A percentile compares a stretch with the other conserved stretches of the same genome.
Conservation (phyloP, 2,329 filamentous ascomycete genomes). For the Alternaria longipes region DNA sequence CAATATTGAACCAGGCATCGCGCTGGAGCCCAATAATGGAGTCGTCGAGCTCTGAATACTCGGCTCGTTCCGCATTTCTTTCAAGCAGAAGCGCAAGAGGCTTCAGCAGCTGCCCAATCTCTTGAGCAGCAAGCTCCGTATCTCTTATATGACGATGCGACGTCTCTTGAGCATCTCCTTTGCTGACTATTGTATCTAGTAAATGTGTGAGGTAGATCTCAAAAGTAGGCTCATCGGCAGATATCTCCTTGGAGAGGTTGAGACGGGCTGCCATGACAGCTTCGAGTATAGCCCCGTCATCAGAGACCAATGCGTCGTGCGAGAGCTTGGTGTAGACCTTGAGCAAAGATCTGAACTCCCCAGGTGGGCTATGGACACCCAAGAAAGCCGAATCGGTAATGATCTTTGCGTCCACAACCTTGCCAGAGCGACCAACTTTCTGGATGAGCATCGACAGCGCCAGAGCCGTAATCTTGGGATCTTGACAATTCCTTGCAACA, state of each 20-base stretch:
- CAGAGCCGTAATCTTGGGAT: constrained; percentile 91
- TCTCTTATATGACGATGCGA: constrained; percentile 77
- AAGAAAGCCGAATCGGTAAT: constrained; percentile 82
- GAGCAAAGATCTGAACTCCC: constrained; percentile 85
- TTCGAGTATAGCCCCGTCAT: constrained; percentile 71
- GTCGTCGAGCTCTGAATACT: constrained; percentile 64
- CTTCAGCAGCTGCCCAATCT: constrained; percentile 86
- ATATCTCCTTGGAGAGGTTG: constrained; percentile 76
- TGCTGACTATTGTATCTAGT: constrained; percentile 86
- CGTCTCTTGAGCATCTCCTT: constrained; percentile 82
- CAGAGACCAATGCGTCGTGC: constrained; percentile 75
- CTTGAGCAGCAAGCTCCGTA: constrained; percentile 80
- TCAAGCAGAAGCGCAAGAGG: constrained; percentile 89
- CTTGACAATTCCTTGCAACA: constrained; percentile 82
- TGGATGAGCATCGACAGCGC: constrained; percentile 97
- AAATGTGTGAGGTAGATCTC: constrained; percentile 85
- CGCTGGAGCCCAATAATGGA: constrained; percentile 74
- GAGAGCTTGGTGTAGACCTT: constrained; percentile 82
- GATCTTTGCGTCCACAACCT: constrained; percentile 82
- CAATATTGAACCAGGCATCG: constrained; percentile 98
- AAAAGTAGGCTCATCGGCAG: constrained; percentile 76
- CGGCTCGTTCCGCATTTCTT: constrained; percentile 59
- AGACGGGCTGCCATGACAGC: constrained; percentile 84
- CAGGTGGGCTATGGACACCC: constrained; percentile 77
- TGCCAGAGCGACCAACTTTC: constrained; percentile 86